phyloP scores from a whole-genome alignment of 2,329 filamentous ascomycete species.

The Hypoxylon sp. region DNA sequence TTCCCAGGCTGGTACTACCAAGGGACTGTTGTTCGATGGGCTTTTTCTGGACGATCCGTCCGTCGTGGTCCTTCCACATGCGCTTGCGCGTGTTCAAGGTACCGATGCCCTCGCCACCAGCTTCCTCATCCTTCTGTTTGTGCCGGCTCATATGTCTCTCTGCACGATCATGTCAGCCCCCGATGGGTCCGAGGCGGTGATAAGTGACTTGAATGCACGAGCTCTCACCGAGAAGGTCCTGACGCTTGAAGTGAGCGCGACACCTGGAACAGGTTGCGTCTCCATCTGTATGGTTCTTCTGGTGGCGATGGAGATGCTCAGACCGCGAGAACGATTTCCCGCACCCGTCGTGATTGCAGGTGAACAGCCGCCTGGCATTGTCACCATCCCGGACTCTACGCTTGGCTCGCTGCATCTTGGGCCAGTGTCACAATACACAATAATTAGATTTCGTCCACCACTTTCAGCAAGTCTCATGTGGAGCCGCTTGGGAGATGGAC shows the following conservation, averaged over 20 bases:
- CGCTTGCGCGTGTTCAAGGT: constrained; percentile 69
- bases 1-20: constrained; percentile 15
- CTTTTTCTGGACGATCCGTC: constrained; percentile 65
- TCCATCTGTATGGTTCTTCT: constrained; percentile 68
- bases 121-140: constrained; percentile 69
- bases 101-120: constrained; percentile 66
- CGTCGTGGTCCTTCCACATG: constrained; percentile 68
- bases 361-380: constrained; percentile 32
- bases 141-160: constrained; percentile 71
- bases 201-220: background rate
- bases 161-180: constrained; percentile 53
- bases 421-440: constrained; percentile 15
- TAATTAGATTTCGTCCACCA: constrained; percentile 38
- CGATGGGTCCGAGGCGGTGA: constrained; percentile 2
- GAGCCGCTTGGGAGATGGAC: constrained; percentile 22
- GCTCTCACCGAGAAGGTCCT: constrained; percentile 69
- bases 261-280: constrained; percentile 72
- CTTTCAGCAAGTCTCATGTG: constrained; percentile 37
- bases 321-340: constrained; percentile 69
- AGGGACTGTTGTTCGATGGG: constrained; percentile 42
- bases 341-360: constrained; percentile 64
- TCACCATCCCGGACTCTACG: constrained; percentile 36
- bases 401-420: constrained; percentile 44
- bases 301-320: constrained; percentile 72
- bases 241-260: constrained; percentile 72